Conservation (phyloP, 23 red algal genomes). For the Cyanidium caldarium region DNA sequence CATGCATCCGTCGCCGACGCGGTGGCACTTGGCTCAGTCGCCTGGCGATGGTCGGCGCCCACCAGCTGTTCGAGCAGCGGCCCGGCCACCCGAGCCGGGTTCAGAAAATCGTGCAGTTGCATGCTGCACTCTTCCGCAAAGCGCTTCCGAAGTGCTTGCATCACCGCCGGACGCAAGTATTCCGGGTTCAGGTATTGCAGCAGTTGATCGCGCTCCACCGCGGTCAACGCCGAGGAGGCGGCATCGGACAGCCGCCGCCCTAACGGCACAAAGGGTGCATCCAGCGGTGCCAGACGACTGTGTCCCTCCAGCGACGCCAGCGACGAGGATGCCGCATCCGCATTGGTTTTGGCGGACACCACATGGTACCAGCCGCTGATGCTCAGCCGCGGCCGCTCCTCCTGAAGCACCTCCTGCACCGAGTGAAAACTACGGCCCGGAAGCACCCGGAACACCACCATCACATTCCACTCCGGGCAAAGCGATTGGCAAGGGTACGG, state of each 20-base stretch:
- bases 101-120: conserved; percentile 10
- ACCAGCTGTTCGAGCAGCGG: background rate
- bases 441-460: background rate
- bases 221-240: background rate
- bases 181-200: background rate
- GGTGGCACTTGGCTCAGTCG: background rate
- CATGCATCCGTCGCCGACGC: background rate
- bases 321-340: background rate
- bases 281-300: too few relatives aligned
- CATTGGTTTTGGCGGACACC: background rate
- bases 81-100: background rate
- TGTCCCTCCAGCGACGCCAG: background rate
- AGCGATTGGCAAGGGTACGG: background rate
- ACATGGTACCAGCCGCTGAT: conserved; percentile 8
- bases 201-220: background rate
- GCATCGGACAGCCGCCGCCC: background rate
- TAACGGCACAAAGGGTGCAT: background rate
- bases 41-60: background rate
- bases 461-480: background rate
- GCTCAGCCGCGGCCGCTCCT: background rate
- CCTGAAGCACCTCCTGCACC: background rate
- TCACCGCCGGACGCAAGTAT: background rate
- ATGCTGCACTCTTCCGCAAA: background rate
- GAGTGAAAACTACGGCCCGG: background rate
- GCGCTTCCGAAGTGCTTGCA: background rate